Percentiles rank a stretch among this genome's conserved stretches.
Conservation (phyloP, 345 rosid genomes). For the Brassica napus region Da-Ae NC_063452.1:63974001-63974500, state of each 20-base stretch:
- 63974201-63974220: neutral
- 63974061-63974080: slow-evolving; percentile 39
- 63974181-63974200: neutral
- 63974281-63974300: neutral
- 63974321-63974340: slow-evolving; percentile 31
- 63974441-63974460: neutral
- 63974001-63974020: slow-evolving; percentile 20
- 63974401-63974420: slow-evolving; percentile 1
- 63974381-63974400: slow-evolving; percentile 16
- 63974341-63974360: slow-evolving; percentile 34
- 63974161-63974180: slow-evolving; percentile 12
- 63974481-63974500: slow-evolving; percentile 32
- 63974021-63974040: slow-evolving; percentile 37
- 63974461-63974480: neutral
- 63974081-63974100: slow-evolving; percentile 22
- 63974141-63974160: neutral
- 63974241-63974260: slow-evolving; percentile 1
- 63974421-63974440: neutral
- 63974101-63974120: too few relatives aligned
- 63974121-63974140: too few relatives aligned
- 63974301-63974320: slow-evolving; percentile 26
- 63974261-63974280: slow-evolving; percentile 4
- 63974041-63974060: slow-evolving; percentile 25
- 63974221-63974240: neutral
- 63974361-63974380: slow-evolving; percentile 30